A percentile compares a stretch with the other conserved stretches of the same genome.
Conservation (phyloP, 352 stramenopile genomes). For the Halophytophthora polymorphica region DNA sequence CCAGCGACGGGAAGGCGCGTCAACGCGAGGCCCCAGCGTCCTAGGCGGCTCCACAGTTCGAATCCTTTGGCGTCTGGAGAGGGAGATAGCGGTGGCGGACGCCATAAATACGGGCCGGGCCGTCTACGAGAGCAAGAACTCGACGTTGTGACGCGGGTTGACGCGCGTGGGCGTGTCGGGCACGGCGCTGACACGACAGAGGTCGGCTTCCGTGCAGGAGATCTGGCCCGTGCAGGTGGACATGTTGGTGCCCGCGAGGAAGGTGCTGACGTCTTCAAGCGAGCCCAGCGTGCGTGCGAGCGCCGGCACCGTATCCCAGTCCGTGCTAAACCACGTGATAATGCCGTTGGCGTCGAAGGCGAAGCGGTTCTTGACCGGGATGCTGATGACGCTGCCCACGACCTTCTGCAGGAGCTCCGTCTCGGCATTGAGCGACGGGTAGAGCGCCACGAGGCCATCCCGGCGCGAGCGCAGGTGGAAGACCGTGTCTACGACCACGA, state of each 20-base stretch:
- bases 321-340: slow-evolving; percentile 53
- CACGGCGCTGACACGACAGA: slow-evolving; percentile 6
- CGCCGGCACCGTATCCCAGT: slow-evolving; percentile 55
- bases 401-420: slow-evolving; percentile 52
- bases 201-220: slow-evolving; percentile 19
- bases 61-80: slow-evolving; percentile 11
- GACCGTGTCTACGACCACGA: slow-evolving; percentile 41
- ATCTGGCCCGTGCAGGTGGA: slow-evolving; percentile 59
- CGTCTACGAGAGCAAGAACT: slow-evolving; percentile 42
- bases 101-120: slow-evolving; percentile 24
- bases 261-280: slow-evolving; percentile 36
- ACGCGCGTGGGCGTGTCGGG: slow-evolving; percentile 1
- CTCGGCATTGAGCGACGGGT: slow-evolving; percentile 32
- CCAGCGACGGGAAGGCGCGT: too few species aligned
- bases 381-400: slow-evolving; percentile 32
- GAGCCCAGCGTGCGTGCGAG: slow-evolving; percentile 42
- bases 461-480: slow-evolving; percentile 39
- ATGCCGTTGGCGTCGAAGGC: slow-evolving; percentile 39
- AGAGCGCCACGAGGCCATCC: slow-evolving; percentile 41
- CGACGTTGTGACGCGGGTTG: slow-evolving; percentile 31
- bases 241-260: slow-evolving; percentile 45
- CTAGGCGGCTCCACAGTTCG: too few species aligned
- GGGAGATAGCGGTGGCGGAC: slow-evolving; percentile 1
- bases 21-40: too few species aligned
- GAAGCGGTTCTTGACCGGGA: slow-evolving; percentile 50